phyloP scores from a whole-genome alignment of 768 basidiomycete species.

The Pilatotrama ljubarskyi region DNA sequence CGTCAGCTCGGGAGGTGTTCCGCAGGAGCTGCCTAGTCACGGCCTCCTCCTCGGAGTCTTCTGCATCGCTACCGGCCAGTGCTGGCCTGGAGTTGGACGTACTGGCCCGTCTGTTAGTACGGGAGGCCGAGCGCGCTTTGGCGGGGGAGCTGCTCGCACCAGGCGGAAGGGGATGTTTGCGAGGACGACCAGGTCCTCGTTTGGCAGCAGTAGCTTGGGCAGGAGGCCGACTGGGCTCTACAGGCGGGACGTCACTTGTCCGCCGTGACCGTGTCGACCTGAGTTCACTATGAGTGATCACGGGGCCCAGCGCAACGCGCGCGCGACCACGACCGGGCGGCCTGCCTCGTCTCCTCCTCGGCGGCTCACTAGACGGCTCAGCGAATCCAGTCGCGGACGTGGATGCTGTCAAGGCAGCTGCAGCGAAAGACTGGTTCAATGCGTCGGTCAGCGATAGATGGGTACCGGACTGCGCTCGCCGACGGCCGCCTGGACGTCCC shows the following conservation, averaged over 20 bases:
- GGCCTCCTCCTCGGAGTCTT: not conserved
- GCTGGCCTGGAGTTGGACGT: not conserved
- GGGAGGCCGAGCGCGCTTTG: not conserved
- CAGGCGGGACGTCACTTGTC: not conserved
- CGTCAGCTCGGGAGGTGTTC: not conserved
- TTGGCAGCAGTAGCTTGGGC: not conserved
- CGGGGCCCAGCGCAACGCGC: not conserved
- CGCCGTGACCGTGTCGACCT: not conserved
- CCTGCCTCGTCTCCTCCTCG: slow-evolving; percentile 1
- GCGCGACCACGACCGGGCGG: not conserved
- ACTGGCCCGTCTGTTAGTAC: not conserved
- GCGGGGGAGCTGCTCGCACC: not conserved
- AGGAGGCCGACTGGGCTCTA: not conserved
- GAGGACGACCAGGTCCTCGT: slow-evolving; percentile 11
- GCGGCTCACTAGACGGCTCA: not conserved
- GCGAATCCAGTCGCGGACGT: not conserved
- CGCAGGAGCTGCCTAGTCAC: slow-evolving; percentile 1
- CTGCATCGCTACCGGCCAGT: not conserved
- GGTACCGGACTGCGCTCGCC: not conserved
- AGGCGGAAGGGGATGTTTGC: not conserved
- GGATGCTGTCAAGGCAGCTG: not conserved
- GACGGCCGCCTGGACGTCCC: not conserved
- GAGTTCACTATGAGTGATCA: not conserved
- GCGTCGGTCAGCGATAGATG: slow-evolving; percentile 2
- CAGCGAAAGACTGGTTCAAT: slow-evolving; percentile 6